Percentiles rank a stretch among this genome's conserved stretches.
These are phyloP conservation scores for Aspergillus campestris DNA, from an alignment of 495 filamentous ascomycete species.

Conservation along the genomic window DNA sequence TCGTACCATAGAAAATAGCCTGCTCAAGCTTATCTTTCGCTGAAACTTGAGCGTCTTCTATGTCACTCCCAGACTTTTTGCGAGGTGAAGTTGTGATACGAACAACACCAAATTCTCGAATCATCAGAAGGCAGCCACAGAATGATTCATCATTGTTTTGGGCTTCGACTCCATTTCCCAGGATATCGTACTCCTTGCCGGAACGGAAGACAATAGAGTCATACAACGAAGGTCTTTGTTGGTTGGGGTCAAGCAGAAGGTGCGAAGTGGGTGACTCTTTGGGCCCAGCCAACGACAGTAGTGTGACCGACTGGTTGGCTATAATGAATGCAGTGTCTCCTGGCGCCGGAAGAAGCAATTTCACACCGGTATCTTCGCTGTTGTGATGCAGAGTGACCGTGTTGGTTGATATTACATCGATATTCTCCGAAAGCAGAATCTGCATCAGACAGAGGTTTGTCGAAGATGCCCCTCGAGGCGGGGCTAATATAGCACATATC, in stretches of 20 bases:
- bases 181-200: slow-evolving; percentile 42
- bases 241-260: slow-evolving; percentile 53
- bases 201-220: slow-evolving; percentile 76
- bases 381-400: slow-evolving; percentile 18
- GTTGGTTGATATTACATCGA: slow-evolving; percentile 22
- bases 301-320: slow-evolving; percentile 63
- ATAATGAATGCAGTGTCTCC: slow-evolving; percentile 74
- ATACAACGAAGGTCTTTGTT: slow-evolving; percentile 56
- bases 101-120: slow-evolving; percentile 73
- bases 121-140: slow-evolving; percentile 61
- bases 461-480: slow-evolving; percentile 11
- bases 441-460: slow-evolving; percentile 24
- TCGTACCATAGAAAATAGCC: slow-evolving; percentile 81
- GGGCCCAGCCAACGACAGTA: slow-evolving; percentile 57
- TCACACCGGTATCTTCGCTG: slow-evolving; percentile 33
- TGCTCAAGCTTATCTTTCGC: slow-evolving; percentile 87
- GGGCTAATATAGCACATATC: slow-evolving; percentile 24
- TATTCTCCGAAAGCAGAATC: slow-evolving; percentile 17
- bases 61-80: slow-evolving; percentile 13
- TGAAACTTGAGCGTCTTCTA: slow-evolving; percentile 45
- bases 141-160: slow-evolving; percentile 30
- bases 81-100: slow-evolving; percentile 46
- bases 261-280: slow-evolving; percentile 62
- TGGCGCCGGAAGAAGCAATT: slow-evolving; percentile 68
- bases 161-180: slow-evolving; percentile 39